Evolutionary conservation across 2,329 filamentous ascomycete genomes (phyloP).

Genomic region (Colletotrichum sansevieriae): DNA sequence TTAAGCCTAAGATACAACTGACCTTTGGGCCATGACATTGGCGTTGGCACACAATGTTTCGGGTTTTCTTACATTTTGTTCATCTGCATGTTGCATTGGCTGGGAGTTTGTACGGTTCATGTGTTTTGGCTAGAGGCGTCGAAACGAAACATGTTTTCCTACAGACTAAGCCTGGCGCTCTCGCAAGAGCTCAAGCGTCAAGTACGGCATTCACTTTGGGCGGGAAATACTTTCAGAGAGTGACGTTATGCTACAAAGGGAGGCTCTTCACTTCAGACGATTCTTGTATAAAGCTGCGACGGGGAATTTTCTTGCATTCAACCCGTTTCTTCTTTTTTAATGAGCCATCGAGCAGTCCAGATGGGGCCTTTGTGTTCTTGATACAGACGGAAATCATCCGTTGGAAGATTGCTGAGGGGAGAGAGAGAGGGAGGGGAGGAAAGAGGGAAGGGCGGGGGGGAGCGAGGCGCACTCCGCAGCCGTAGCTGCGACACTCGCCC

Average conservation of each 20-base stretch:
- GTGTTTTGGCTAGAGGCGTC: slow-evolving; percentile 27
- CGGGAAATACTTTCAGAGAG: background rate
- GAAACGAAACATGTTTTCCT: slow-evolving; percentile 11
- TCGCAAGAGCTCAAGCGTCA: background rate
- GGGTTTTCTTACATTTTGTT: background rate
- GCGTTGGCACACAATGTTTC: slow-evolving; percentile 25
- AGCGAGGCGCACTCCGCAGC: too few species aligned
- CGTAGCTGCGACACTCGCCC: too few species aligned
- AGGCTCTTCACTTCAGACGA: background rate
- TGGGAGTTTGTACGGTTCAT: slow-evolving; percentile 31
- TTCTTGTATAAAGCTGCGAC: slow-evolving; percentile 9
- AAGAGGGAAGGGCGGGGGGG: too few species aligned
- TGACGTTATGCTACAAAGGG: background rate
- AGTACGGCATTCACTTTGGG: background rate
- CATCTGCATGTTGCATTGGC: slow-evolving; percentile 37
- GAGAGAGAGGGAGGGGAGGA: background rate
- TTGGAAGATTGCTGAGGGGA: background rate
- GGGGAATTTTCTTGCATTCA: slow-evolving; percentile 5
- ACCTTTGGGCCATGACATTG: slow-evolving; percentile 14
- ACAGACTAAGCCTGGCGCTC: background rate
- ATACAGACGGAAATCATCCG: background rate
- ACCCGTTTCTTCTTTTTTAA: background rate
- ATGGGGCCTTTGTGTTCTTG: background rate
- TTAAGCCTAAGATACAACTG: background rate
- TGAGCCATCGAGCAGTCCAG: background rate